Base-by-base conservation (phyloP, 768 basidiomycete genomes). In the Mycena galericulata region DNA sequence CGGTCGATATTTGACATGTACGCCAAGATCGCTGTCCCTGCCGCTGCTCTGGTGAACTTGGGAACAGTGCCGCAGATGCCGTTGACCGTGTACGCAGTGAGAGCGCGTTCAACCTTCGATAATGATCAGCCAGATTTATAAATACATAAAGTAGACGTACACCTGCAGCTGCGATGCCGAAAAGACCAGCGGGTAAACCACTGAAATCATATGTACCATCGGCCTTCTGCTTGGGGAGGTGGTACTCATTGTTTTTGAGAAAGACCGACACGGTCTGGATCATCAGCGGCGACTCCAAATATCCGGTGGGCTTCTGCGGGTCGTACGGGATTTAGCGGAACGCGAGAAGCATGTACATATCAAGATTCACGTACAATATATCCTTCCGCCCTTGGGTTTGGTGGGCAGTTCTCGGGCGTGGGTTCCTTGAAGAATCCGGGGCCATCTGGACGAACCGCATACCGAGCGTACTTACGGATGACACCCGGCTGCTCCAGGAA, bases 51-150 rank as follows among this genome's bases (percentile, higher is more conserved):
- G 30, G 46, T n/a, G 22, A 53, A 63, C 12, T 53, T 41, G 27
- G 40, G 50, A 14, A 20, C 26, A n/a, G 26, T 24, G 22, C 14
- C 26, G 40, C 62, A 27, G 8, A 53, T 20, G 4, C 62, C 62
- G 22, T 36, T 54, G 30, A 2, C 38, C 18, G 24, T 18, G 27
- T 63, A 45, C 14, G 26, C n/a, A 11, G 29, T 63, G n/a, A 22
- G 30, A 3, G 34, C 62, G 30, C 51, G 50, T n/a, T 63, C 62
- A 10, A 54, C 22, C 62, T 62, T 34, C 3, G 20, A 54, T 11
- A 18, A 30, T 27, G 15, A 14, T 27, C 15, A 40, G 27, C 9
- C 26, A 27, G n/a, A 20, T 20, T 14, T 9, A 27, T 12, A 24
- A 20, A 26, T n/a, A 14, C 11, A 49, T 10, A 36, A 38, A 59